These are phyloP conservation scores for Kokia cookei DNA, from an alignment of 441 rosid species.

Conservation along the genomic window DNA sequence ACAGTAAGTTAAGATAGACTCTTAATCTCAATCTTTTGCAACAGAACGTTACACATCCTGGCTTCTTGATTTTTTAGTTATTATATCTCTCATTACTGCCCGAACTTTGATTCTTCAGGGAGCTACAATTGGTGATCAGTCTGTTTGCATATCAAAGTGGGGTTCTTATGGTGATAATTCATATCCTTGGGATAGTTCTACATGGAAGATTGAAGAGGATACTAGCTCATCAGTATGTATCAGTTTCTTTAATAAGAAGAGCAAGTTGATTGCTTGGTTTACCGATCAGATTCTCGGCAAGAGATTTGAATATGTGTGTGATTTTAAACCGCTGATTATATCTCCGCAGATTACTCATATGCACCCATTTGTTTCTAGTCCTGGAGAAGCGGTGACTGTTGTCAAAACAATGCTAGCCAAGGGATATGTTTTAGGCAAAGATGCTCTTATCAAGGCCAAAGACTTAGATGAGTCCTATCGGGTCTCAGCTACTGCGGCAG, in stretches of 20 bases:
- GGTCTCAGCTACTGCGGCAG: constrained; percentile 40
- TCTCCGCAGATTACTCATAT: constrained; percentile 32
- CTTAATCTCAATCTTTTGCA: neutral
- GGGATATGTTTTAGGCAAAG: constrained; percentile 57
- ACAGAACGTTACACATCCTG: neutral
- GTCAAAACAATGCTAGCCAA: constrained; percentile 52
- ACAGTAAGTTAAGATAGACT: neutral
- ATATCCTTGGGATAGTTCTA: constrained; percentile 33
- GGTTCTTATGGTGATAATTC: constrained; percentile 51
- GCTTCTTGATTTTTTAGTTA: neutral
- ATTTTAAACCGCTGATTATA: neutral
- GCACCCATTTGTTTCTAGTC: constrained; percentile 46
- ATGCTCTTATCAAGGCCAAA: constrained; percentile 49
- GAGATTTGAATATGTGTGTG: neutral
- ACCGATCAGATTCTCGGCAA: neutral
- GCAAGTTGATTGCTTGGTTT: neutral
- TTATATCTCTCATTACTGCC: constrained; percentile 2
- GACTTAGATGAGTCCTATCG: constrained; percentile 47
- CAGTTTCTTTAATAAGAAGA: neutral
- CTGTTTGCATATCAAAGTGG: constrained; percentile 54
- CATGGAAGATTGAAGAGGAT: constrained; percentile 28
- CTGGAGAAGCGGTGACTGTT: constrained; percentile 54
- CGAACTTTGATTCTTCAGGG: constrained; percentile 48
- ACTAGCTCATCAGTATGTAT: constrained; percentile 29
- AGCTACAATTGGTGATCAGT: constrained; percentile 72